Evolutionary conservation across 345 rosid genomes (phyloP).

Genomic region (Lagerstroemia speciosa): DNA sequence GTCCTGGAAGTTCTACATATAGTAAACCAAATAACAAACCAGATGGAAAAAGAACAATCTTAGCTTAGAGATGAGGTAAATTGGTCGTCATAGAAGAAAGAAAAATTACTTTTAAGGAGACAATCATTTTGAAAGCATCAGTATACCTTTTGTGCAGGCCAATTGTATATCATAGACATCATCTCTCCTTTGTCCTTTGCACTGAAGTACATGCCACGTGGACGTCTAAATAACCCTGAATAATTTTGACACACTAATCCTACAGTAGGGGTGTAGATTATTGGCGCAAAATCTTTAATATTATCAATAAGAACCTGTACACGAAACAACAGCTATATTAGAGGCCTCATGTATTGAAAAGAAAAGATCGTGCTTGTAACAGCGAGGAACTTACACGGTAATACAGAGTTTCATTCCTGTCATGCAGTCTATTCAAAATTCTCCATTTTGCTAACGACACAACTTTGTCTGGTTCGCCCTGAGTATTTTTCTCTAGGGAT

Average conservation of each 20-base stretch:
- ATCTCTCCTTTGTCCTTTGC: slow-evolving; percentile 99
- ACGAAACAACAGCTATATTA: slow-evolving; percentile 8
- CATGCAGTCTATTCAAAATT: slow-evolving; percentile 90
- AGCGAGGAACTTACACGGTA: slow-evolving; percentile 52
- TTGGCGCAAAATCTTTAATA: slow-evolving; percentile 86
- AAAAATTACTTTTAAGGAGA: no score
- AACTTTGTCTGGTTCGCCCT: slow-evolving; percentile 45
- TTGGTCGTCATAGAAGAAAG: background rate
- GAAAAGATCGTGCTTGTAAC: slow-evolving; percentile 1
- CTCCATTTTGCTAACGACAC: slow-evolving; percentile 94
- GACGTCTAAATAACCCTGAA: slow-evolving; percentile 93
- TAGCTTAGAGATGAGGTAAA: background rate
- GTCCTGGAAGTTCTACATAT: background rate
- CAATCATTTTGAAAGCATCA: background rate
- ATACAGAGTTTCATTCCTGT: slow-evolving; percentile 92
- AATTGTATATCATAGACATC: slow-evolving; percentile 99
- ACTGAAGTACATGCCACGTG: slow-evolving; percentile 98
- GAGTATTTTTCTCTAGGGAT: slow-evolving; percentile 77
- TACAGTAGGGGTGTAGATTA: slow-evolving; percentile 92
- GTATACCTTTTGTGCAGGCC: slow-evolving; percentile 73
- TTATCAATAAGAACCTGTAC: slow-evolving; percentile 89
- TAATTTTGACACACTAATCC: slow-evolving; percentile 97
- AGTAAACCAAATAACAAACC: background rate
- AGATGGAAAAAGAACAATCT: background rate
- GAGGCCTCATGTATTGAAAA: slow-evolving; percentile 2